Base-by-base conservation (phyloP, 805 yeast species). In the Yarrowia sp. region DNA sequence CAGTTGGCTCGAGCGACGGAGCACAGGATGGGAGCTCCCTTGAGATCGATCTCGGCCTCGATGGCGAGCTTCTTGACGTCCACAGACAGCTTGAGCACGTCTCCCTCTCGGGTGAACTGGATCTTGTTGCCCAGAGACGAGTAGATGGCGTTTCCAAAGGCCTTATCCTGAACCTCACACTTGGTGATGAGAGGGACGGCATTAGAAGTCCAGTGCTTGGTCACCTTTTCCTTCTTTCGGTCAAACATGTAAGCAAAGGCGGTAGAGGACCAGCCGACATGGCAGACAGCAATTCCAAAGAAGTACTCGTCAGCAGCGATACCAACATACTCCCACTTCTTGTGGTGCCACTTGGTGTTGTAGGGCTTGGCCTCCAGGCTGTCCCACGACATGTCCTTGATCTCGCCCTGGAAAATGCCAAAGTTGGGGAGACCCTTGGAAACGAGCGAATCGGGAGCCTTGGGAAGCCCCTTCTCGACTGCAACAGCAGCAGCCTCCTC, bases 181-280 rank as follows among this genome's bases (percentile, higher is more conserved):
- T 63, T 63, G 38, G 67, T 48, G 40, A 63, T n/a, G n/a, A 63
- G 48, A 0, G 67, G 67, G 22, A 63, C 38, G 14, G 45, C 67
- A 48, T 38, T 63, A 48, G 67, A 48, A 3, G 56, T 38, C 32
- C 22, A 63, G 26, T 53, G 40, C 22, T 48, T 63, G 32, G 56
- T 49, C 16, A 63, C 67, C 40, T 26, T 22, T 10, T 48, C 19
- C 56, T 48, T 48, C 67, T 63, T 49, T 3, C 56, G 56, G 56
- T 63, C 67, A 48, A 63, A 63, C 55, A 63, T 49, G 56, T 63
- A 63, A 8, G 67, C 67, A 26, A 63, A 63, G 12, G 67, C 67
- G 3, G 67, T 63, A n/a, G 55, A 35, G n/a, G 67, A 40, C 67
- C 67, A 63, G 8, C 67, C 67, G 8, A 63, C 67, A 14, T 63